A percentile compares a stretch with the other conserved stretches of the same genome.
phyloP scores from a whole-genome alignment of 352 stramenopile species.

The Phytopythium boreale region DNA sequence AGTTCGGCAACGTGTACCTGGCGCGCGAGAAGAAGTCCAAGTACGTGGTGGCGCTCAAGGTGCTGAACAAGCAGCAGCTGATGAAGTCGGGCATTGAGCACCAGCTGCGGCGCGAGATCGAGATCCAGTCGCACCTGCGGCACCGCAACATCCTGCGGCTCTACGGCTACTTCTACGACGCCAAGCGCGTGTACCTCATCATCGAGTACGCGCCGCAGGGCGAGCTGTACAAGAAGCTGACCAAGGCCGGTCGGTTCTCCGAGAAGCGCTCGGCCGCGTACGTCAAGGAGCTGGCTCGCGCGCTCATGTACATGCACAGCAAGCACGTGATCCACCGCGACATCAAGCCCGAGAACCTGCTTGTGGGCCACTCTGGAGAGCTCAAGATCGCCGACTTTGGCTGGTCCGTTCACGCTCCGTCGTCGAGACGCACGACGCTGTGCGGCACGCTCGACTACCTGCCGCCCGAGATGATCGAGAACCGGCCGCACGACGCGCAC shows the following conservation, averaged over 20 bases:
- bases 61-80: conserved; percentile 97
- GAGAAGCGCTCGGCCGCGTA: conserved; percentile 93
- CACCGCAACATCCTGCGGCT: conserved; percentile 97
- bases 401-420: conserved; percentile 98
- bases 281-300: conserved; percentile 93
- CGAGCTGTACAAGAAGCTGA: conserved; percentile 99
- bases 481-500: conserved; percentile 95
- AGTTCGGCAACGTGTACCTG: conserved; percentile 99
- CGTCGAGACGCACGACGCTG: conserved; percentile 95
- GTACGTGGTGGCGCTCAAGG: conserved; percentile 99
- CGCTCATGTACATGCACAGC: conserved; percentile 97
- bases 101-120: conserved; percentile 98
- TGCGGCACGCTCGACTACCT: conserved; percentile 99
- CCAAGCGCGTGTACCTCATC: conserved; percentile 99
- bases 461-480: conserved; percentile 99
- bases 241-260: conserved; percentile 86
- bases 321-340: conserved; percentile 99
- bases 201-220: conserved; percentile 98
- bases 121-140: conserved; percentile 98
- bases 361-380: conserved; percentile 93
- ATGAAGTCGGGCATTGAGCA: conserved; percentile 97
- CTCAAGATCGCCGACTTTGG: conserved; percentile 99
- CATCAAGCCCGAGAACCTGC: conserved; percentile 99
- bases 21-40: conserved; percentile 97
- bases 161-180: conserved; percentile 99